Percentiles rank a stretch among this genome's conserved stretches.
phyloP scores from a whole-genome alignment of 495 filamentous ascomycete genomes.

The Pyrenula aspistea region DNA sequence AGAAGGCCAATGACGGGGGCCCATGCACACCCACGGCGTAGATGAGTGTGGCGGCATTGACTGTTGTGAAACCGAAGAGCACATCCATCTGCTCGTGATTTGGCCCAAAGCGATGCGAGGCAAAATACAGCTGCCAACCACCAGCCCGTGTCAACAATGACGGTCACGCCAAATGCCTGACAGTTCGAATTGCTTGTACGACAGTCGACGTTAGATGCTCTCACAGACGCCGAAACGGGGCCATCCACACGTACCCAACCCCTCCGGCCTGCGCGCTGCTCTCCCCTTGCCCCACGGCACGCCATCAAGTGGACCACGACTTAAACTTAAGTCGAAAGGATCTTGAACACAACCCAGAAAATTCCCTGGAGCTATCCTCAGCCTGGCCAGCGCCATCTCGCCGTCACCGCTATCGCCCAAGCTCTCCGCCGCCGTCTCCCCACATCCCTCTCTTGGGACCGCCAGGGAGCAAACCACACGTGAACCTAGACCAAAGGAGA shows the following conservation, averaged over 20 bases:
- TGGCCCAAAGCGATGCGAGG: no score
- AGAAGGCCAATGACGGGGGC: background rate
- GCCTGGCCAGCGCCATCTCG: background rate
- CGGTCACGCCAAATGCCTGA: background rate
- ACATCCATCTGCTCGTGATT: background rate
- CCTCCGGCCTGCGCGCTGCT: background rate
- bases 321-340: no score
- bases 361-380: no score
- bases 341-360: no score
- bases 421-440: no score
- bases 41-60: background rate
- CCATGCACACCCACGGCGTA: background rate
- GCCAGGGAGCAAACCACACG: no score
- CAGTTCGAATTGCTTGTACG: background rate
- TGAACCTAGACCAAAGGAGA: no score
- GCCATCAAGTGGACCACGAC: background rate
- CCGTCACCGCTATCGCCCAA: background rate
- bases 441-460: background rate
- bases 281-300: background rate
- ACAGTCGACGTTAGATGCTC: background rate
- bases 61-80: background rate
- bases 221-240: background rate
- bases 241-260: background rate
- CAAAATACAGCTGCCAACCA: background rate
- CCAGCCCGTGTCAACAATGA: background rate